phyloP scores from a whole-genome alignment of 2,329 filamentous ascomycete genomes.

The Cladophialophora carrionii region DNA sequence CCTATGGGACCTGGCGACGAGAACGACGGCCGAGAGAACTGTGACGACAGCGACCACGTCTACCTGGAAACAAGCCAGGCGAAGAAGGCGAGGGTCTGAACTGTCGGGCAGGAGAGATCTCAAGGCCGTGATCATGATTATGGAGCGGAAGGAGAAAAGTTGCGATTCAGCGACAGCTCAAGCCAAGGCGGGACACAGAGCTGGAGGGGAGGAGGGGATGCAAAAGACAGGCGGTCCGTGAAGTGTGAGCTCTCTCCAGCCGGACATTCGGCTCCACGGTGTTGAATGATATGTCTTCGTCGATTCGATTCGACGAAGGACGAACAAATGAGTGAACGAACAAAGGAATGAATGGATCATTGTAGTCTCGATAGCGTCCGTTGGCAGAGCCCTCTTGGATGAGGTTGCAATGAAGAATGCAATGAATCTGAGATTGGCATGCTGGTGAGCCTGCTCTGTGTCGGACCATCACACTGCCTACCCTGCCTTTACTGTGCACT shows the following conservation, averaged over 20 bases:
- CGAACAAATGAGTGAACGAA: background rate
- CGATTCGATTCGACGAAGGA: background rate
- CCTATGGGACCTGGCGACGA: background rate
- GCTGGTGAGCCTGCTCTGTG: no score
- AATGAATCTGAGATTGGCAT: background rate
- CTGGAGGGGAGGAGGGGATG: background rate
- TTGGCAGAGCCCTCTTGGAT: background rate
- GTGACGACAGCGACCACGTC: background rate
- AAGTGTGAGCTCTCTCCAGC: background rate
- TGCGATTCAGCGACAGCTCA: no score
- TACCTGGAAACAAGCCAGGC: background rate
- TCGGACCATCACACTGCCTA: no score
- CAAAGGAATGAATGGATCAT: background rate
- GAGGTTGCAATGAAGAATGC: background rate
- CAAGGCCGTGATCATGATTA: no score
- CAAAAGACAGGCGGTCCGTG: background rate
- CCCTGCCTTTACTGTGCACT: background rate
- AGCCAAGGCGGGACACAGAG: background rate
- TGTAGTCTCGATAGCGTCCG: background rate
- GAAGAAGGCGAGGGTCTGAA: background rate
- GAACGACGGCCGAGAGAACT: background rate
- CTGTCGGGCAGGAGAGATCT: background rate
- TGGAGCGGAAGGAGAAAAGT: no score
- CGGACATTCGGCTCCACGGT: no score
- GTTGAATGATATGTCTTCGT: background rate